Base-by-base conservation (phyloP, 202 grass and related monocot species). In the Zoysia matrella region DNA sequence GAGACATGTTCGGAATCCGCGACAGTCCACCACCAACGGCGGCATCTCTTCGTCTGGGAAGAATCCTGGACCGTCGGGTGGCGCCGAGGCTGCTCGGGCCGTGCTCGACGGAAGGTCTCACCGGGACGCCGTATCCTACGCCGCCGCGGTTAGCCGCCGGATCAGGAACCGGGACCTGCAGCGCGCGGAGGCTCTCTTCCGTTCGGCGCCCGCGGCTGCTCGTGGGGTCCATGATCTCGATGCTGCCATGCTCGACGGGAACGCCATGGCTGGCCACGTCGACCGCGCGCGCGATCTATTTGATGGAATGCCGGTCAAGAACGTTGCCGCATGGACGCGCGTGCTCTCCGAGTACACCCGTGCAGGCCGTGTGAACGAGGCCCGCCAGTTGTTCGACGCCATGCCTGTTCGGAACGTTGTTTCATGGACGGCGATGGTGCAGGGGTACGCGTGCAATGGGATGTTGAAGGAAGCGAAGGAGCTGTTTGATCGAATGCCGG, bases 371-470 rank as follows among this genome's bases (percentile, higher is more conserved):
- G 51, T 68, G 0, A 30, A 18, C 0, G 80, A 88, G 45, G 86
- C 90, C 2, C 86, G 82, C 30, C 36, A 14, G 72, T 8, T 94
- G 52, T 94, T 91, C 54, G 75, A 69, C 10, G 44, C 2, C 40
- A 98, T 98, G 88, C 74, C 90, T 2, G 40, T 42, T 60, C 86
- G 74, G 51, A 91, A 88, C 30, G 60, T 86, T 0, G 67, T 87
- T 5, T 87, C 92, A 0, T 92, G 86, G 86, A 92, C 88, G 12
- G 74, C 51, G 9, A 84, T 93, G 83, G 56, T 87, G 52, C 86
- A 83, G 52, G 74, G 83, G 40, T 82, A 89, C 60, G 65, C 68
- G 0, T 65, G 51, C 46, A 12, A 10, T 3, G 82, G 84, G 44
- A 85, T 92, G 39, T 43, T 91, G 18, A 45, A 11, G 53, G 83